Percentiles rank a stretch among this genome's conserved stretches.
These are phyloP conservation scores for Fagus sylvatica DNA, from an alignment of 306 rosid species.

Conservation along the genomic window DNA sequence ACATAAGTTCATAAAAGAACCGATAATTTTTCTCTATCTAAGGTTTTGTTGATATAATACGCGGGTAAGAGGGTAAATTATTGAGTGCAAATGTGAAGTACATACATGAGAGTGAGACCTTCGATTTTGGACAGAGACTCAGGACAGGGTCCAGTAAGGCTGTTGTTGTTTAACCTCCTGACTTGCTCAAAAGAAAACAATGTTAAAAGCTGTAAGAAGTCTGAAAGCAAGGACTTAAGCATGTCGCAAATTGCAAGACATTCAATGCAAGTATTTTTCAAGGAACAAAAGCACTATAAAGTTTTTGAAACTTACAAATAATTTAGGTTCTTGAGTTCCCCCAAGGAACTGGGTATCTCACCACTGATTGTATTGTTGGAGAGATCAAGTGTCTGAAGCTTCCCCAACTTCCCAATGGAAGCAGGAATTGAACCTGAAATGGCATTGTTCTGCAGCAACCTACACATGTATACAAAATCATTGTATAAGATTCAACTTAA, in stretches of 20 bases:
- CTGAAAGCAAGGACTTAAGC: slow-evolving; percentile 10
- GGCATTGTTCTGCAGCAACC: slow-evolving; percentile 92
- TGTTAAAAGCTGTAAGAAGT: slow-evolving; percentile 24
- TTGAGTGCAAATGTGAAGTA: slow-evolving; percentile 29
- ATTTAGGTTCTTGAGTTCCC: slow-evolving; percentile 77
- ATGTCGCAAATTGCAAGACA: slow-evolving; percentile 16
- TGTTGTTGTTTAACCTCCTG: slow-evolving; percentile 96
- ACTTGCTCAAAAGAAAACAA: slow-evolving; percentile 33
- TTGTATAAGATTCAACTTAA: background rate
- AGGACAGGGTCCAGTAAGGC: slow-evolving; percentile 86
- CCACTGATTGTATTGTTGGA: slow-evolving; percentile 77
- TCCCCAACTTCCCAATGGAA: slow-evolving; percentile 72
- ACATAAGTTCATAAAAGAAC: slow-evolving; percentile 5
- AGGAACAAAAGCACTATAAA: background rate
- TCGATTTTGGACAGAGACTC: slow-evolving; percentile 66
- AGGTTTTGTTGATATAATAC: background rate
- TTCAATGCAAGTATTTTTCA: slow-evolving; percentile 7
- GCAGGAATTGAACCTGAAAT: slow-evolving; percentile 84
- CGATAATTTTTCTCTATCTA: background rate
- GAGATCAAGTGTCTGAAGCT: slow-evolving; percentile 93
- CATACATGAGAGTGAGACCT: slow-evolving; percentile 93
- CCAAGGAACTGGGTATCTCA: slow-evolving; percentile 79
- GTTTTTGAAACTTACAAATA: slow-evolving; percentile 71
- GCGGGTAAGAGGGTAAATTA: slow-evolving; percentile 3
- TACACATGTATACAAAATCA: slow-evolving; percentile 29